Evolutionary conservation across 371 early-diverging fungal species (phyloP).

Genomic region (Mucor indicus): DNA sequence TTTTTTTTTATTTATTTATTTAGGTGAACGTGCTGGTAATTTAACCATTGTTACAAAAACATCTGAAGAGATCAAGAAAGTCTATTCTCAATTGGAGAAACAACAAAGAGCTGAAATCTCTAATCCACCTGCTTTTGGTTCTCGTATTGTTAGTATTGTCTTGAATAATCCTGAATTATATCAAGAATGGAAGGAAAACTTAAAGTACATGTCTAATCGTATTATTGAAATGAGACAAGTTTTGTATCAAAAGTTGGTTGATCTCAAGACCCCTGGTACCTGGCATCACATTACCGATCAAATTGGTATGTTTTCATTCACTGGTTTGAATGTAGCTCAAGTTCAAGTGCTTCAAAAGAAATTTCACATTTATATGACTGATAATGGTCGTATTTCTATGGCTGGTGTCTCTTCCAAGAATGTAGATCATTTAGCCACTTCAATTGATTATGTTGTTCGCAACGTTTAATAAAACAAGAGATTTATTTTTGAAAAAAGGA

Average conservation of each 20-base stretch:
- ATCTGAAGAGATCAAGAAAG: constrained; percentile 48
- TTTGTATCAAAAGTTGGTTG: constrained; percentile 60
- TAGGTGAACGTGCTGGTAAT: constrained; percentile 88
- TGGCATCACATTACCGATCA: constrained; percentile 95
- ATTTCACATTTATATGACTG: constrained; percentile 91
- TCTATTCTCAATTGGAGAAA: constrained; percentile 82
- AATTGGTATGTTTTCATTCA: constrained; percentile 97
- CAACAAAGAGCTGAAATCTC: constrained; percentile 83
- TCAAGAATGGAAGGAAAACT: constrained; percentile 79
- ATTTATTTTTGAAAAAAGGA: not conserved
- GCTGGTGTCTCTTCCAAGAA: constrained; percentile 87
- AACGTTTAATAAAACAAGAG: constrained; percentile 31
- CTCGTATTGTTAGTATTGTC: constrained; percentile 82
- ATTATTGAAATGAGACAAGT: constrained; percentile 84
- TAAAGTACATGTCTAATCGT: constrained; percentile 84
- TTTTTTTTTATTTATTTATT: not conserved
- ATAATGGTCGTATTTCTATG: constrained; percentile 94
- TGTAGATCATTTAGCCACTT: constrained; percentile 80
- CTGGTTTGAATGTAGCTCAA: constrained; percentile 75
- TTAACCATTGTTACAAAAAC: constrained; percentile 70
- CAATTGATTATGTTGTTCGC: constrained; percentile 76
- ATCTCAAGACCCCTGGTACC: constrained; percentile 82
- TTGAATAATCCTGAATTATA: constrained; percentile 77
- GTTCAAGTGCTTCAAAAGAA: constrained; percentile 76
- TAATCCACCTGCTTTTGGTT: constrained; percentile 88